phyloP scores from a whole-genome alignment of 805 yeast species.

The Metschnikowia koreensis region DNA sequence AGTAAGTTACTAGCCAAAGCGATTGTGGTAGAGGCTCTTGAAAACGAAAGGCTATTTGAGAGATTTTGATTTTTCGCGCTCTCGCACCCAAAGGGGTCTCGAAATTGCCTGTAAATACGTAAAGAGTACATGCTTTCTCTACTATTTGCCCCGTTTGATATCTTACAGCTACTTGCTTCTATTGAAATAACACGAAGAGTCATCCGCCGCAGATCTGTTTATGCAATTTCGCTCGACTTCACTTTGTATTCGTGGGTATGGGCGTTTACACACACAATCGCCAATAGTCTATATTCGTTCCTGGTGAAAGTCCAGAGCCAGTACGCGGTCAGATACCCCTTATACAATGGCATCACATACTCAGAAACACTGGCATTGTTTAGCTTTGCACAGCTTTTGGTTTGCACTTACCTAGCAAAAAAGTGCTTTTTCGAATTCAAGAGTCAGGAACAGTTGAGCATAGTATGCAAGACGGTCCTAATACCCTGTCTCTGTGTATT shows the following conservation, averaged over 20 bases:
- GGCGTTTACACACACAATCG: constrained; percentile 8
- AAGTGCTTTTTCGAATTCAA: constrained; percentile 3
- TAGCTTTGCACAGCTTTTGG: background rate
- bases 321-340: constrained; percentile 14
- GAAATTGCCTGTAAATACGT: background rate
- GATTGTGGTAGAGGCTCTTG: too few relatives aligned
- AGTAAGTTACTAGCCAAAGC: too few relatives aligned
- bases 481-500: background rate
- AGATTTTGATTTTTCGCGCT: too few relatives aligned
- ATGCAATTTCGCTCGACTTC: constrained; percentile 15
- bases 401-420: background rate
- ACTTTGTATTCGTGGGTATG: constrained; percentile 12
- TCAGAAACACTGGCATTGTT: background rate
- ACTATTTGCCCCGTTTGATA: constrained; percentile 9
- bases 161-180: constrained; percentile 6
- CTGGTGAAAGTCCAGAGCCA: constrained; percentile 9
- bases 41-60: too few relatives aligned
- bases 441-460: constrained; percentile 12
- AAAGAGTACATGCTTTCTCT: background rate
- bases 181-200: constrained; percentile 6
- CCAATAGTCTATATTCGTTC: constrained; percentile 8
- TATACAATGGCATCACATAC: constrained; percentile 4
- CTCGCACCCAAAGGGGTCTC: too few relatives aligned
- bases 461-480: constrained; percentile 11
- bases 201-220: constrained; percentile 1